phyloP scores from a whole-genome alignment of 495 filamentous ascomycete species.

The Lepraria neglecta region DNA sequence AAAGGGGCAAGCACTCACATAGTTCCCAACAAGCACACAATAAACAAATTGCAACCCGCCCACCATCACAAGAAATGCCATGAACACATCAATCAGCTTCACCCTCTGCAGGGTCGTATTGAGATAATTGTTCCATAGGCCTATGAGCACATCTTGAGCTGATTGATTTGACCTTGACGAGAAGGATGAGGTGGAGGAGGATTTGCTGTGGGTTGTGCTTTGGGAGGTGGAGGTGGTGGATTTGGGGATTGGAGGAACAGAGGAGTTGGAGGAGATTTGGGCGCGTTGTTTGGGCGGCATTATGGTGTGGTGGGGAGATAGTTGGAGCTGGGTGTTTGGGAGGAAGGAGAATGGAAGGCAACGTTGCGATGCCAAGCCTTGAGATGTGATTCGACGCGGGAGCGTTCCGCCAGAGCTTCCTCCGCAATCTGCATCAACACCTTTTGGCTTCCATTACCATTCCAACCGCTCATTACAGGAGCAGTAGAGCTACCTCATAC shows the following conservation, averaged over 20 bases:
- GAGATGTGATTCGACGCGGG: not conserved
- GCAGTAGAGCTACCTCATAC: too few species aligned
- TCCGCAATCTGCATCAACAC: not conserved
- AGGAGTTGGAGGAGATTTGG: slow-evolving; percentile 31
- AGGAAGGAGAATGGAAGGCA: not conserved
- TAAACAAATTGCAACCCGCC: slow-evolving; percentile 90
- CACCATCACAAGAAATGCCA: slow-evolving; percentile 80
- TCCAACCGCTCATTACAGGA: not conserved
- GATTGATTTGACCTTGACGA: slow-evolving; percentile 41
- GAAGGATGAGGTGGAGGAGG: slow-evolving; percentile 43
- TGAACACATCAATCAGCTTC: slow-evolving; percentile 86
- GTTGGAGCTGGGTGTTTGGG: not conserved
- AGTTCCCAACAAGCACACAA: slow-evolving; percentile 88
- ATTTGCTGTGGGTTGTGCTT: slow-evolving; percentile 22
- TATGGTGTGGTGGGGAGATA: slow-evolving; percentile 14
- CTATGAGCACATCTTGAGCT: slow-evolving; percentile 46
- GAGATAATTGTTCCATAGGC: slow-evolving; percentile 68
- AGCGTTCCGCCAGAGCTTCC: slow-evolving; percentile 5
- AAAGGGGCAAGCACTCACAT: slow-evolving; percentile 52
- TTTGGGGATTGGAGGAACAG: slow-evolving; percentile 33
- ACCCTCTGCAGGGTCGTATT: slow-evolving; percentile 78
- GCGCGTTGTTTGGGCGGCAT: slow-evolving; percentile 50
- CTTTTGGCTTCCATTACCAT: not conserved
- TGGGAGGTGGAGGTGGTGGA: slow-evolving; percentile 30
- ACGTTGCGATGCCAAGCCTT: slow-evolving; percentile 17